Conservation (phyloP, 2,329 filamentous ascomycete species). For the Sphaerulina populicola region DNA sequence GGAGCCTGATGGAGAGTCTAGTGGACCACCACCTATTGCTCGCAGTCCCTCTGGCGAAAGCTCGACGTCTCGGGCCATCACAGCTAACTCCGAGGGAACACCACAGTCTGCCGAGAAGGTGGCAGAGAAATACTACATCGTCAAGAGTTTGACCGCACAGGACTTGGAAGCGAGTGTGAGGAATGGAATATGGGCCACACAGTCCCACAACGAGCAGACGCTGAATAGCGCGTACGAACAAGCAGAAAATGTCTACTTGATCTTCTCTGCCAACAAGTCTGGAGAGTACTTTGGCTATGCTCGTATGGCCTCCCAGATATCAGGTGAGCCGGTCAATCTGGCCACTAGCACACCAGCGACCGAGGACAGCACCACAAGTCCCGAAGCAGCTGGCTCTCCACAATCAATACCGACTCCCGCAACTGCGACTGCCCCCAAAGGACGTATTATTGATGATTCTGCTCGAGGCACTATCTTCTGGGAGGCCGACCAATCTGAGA, state of each 20-base stretch:
- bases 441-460: conserved; percentile 85
- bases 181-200: conserved; percentile 87
- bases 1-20: conserved; percentile 2
- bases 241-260: conserved; percentile 75
- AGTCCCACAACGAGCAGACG: conserved; percentile 80
- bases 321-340: conserved; percentile 50
- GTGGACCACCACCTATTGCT: conserved; percentile 20
- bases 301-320: conserved; percentile 77
- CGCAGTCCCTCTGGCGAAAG: conserved; percentile 16
- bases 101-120: conserved; percentile 30
- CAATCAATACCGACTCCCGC: conserved; percentile 72
- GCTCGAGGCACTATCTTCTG: conserved; percentile 94
- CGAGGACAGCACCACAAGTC: conserved; percentile 12
- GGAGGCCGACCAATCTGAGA: conserved; percentile 59
- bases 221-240: conserved; percentile 76
- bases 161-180: conserved; percentile 82
- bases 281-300: conserved; percentile 96
- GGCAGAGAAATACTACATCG: conserved; percentile 76
- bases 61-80: not conserved
- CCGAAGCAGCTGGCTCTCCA: conserved; percentile 51
- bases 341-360: conserved; percentile 4
- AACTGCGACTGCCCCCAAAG: conserved; percentile 68
- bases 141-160: conserved; percentile 86
- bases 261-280: conserved; percentile 96
- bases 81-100: not conserved